These are phyloP conservation scores for Heliamphora exappendiculata DNA, from an alignment of 148 eudicot genomes.

Conservation along the genomic window DNA sequence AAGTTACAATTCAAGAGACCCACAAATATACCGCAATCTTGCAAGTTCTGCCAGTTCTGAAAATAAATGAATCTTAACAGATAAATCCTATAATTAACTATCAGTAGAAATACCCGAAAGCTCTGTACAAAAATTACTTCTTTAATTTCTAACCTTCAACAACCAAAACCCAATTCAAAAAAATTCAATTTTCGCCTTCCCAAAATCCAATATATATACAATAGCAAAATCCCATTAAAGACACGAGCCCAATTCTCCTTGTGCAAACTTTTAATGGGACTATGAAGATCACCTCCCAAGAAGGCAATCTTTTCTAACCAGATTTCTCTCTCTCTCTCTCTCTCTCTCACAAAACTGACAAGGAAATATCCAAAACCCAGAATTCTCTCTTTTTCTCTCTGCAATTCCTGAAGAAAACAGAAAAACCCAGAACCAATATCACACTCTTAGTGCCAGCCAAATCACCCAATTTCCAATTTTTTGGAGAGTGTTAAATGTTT, in stretches of 20 bases:
- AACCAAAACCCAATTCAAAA: background rate
- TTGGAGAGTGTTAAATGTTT: background rate
- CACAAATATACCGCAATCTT: background rate
- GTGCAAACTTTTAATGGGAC: background rate
- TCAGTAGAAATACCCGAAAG: background rate
- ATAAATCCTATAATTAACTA: too few relatives aligned
- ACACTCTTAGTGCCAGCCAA: background rate
- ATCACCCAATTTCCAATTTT: too few relatives aligned
- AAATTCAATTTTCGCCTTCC: background rate
- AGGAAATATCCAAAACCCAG: background rate
- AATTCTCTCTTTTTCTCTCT: background rate
- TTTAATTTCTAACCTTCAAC: background rate
- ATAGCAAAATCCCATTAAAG: background rate
- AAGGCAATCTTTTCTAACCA: background rate
- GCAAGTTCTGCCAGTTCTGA: background rate
- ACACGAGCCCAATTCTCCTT: background rate
- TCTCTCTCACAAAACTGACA: too few relatives aligned
- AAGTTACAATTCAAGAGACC: background rate
- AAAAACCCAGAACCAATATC: slow-evolving; percentile 1
- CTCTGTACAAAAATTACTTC: background rate
- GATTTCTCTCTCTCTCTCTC: background rate
- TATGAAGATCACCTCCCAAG: background rate
- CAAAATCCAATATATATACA: background rate
- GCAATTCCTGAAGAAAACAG: background rate
- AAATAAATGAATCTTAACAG: background rate